These are phyloP conservation scores for Chondrostereum purpureum DNA, from an alignment of 1,284 basidiomycete genomes.

Conservation along the genomic window DNA sequence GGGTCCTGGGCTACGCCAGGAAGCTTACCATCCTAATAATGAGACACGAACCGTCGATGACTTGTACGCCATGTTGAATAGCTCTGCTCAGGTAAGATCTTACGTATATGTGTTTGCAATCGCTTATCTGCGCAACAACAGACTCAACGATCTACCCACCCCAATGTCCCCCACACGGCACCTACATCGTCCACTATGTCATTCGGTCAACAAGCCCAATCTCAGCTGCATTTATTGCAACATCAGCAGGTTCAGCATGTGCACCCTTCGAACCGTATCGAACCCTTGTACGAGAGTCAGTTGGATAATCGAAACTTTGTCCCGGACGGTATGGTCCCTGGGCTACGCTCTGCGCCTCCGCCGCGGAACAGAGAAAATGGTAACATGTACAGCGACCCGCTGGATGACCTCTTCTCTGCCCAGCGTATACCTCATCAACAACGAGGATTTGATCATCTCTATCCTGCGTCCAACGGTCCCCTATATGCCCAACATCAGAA, in stretches of 20 bases:
- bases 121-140: conserved; percentile 10
- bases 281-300: conserved; percentile 64
- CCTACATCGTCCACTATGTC: conserved; percentile 19
- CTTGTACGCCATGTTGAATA: conserved; percentile 67
- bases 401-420: conserved; percentile 60
- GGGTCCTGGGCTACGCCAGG: conserved; percentile 39
- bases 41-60: conserved; percentile 66
- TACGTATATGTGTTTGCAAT: conserved; percentile 3
- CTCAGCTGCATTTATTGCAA: conserved; percentile 31
- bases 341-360: conserved; percentile 58
- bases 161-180: conserved; percentile 17
- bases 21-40: conserved; percentile 30
- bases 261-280: conserved; percentile 41
- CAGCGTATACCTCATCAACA: conserved; percentile 50
- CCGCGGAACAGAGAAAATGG: conserved; percentile 54
- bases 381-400: conserved; percentile 48
- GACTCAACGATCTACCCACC: conserved; percentile 22
- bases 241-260: conserved; percentile 41
- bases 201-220: conserved; percentile 27
- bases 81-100: conserved; percentile 48
- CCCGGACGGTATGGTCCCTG: conserved; percentile 78
- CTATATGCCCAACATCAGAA: conserved; percentile 57
- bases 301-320: conserved; percentile 71
- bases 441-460: conserved; percentile 50
- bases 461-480: conserved; percentile 39